Percentiles rank a stretch among this genome's conserved stretches.
These are phyloP conservation scores for Suillus tomentosus DNA, from an alignment of 768 basidiomycete genomes.

Conservation along the genomic window DNA sequence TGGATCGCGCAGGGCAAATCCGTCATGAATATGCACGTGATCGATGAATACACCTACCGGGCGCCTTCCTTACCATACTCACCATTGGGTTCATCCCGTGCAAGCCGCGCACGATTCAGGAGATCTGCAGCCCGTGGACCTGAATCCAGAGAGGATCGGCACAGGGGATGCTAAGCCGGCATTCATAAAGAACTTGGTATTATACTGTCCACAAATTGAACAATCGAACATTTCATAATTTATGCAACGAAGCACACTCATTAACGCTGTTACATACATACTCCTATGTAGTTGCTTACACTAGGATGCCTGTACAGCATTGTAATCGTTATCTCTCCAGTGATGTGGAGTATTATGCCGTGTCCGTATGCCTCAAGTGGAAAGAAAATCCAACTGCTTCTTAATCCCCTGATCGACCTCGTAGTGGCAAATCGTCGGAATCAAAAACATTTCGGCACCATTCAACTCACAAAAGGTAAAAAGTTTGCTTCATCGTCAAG, in stretches of 20 bases:
- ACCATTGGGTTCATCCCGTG: neutral
- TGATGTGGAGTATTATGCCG: conserved; percentile 1
- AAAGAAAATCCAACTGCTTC: conserved; percentile 5
- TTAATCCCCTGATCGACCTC: conserved; percentile 14
- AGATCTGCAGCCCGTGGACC: neutral
- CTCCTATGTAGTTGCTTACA: neutral
- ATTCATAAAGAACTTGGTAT: neutral
- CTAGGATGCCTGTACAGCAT: neutral
- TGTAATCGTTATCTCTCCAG: neutral
- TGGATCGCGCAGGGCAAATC: neutral
- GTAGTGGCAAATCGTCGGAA: conserved; percentile 11
- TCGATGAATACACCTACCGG: neutral
- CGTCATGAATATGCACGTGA: neutral
- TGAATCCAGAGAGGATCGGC: neutral
- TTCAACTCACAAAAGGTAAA: conserved; percentile 13
- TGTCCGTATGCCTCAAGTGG: conserved; percentile 5
- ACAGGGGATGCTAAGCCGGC: neutral
- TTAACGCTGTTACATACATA: neutral
- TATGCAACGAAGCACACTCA: neutral
- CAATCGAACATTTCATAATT: neutral
- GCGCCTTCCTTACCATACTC: neutral
- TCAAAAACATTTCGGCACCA: conserved; percentile 19
- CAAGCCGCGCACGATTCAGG: neutral
- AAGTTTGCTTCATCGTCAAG: neutral
- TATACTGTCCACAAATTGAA: neutral